phyloP scores from a whole-genome alignment of 2,329 filamentous ascomycete species.

The Dactylellina cionopaga region DNA sequence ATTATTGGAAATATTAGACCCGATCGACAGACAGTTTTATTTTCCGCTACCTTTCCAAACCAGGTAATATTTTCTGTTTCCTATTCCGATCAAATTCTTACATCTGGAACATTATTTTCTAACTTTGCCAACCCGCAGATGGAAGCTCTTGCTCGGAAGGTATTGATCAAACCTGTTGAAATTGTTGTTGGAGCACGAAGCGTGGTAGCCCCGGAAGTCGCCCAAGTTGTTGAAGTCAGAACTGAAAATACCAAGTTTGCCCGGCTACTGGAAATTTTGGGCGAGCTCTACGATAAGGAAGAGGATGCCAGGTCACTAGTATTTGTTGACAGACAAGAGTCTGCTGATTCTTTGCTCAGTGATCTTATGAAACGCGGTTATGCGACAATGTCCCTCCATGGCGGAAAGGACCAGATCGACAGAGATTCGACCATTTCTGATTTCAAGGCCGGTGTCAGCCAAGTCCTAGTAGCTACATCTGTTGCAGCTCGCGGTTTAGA shows the following conservation, averaged over 20 bases:
- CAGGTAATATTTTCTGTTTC: conserved; percentile 85
- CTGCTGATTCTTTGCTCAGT: conserved; percentile 74
- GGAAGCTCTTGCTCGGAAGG: conserved; percentile 57
- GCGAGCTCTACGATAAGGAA: conserved; percentile 68
- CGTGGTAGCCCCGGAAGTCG: conserved; percentile 96
- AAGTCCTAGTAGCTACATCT: conserved; percentile 99
- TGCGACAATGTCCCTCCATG: conserved; percentile 80
- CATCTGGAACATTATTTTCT: not conserved
- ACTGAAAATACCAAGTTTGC: conserved; percentile 83
- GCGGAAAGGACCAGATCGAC: conserved; percentile 99
- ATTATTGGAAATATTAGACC: conserved; percentile 97
- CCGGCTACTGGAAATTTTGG: conserved; percentile 81
- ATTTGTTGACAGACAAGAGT: conserved; percentile 76
- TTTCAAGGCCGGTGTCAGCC: conserved; percentile 99
- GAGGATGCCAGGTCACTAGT: conserved; percentile 90
- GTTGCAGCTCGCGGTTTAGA: conserved; percentile 99
- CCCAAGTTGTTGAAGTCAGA: conserved; percentile 95
- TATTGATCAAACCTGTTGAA: conserved; percentile 80
- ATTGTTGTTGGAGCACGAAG: conserved; percentile 68
- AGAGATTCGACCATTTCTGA: conserved; percentile 99
- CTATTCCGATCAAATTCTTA: conserved; percentile 91
- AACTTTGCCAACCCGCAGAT: conserved; percentile 50
- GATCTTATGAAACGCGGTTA: conserved; percentile 58
- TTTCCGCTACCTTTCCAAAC: conserved; percentile 99
- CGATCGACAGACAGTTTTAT: conserved; percentile 99